Base-by-base conservation (phyloP, 1,284 basidiomycete species). In the Macrocybe sp. region DNA sequence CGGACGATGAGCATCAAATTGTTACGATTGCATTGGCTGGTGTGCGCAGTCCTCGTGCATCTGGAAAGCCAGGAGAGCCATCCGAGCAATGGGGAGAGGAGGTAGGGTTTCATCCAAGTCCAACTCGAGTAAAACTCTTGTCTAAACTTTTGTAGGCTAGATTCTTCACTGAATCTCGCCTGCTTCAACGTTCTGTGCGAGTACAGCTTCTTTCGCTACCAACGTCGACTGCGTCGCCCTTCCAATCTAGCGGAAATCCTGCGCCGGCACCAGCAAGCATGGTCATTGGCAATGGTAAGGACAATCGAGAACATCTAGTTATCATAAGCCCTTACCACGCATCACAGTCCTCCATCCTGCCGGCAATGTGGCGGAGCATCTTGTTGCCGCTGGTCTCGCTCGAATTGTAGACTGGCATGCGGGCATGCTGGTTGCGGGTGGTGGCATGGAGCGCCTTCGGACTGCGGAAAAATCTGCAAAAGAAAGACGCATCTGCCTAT, bases 401-500 rank as follows among this genome's bases (percentile, higher is more conserved):
- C 87, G 92, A 50, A 81, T 97, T 45, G 89, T 98, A 50, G 95
- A 97, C 64, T 98, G 96, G 95, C 96, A 99, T 65, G 94, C 94
- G 9, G 96, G 95, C 32, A 89, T 98, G 78, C 81, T 99, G 37
- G 81, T 90, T 2, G 77, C 76, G 51, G 73, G 76, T 52, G 87
- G 90, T 31, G 84, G 82, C 10, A 92, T 96, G 81, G 91, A 95
- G 61, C 81, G 81, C 36, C 76, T 97, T 30, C 84, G 95, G 37
- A 79, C 83, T 2, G 90, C 92, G 1, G 96, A 98, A 67, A 86
- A 81, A 60, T 64, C 63, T 11, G 95, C 94, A 14, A 95, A 93
- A 66, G 90, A 93, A 57, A 90, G 85, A 65, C 81, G 85, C 38
- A 63, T 79, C 1, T 85, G 78, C 52, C 74, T 98, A 7, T 97